Conservation (phyloP, 2,329 filamentous ascomycete species). For the Lecanicillium sp. region DNA sequence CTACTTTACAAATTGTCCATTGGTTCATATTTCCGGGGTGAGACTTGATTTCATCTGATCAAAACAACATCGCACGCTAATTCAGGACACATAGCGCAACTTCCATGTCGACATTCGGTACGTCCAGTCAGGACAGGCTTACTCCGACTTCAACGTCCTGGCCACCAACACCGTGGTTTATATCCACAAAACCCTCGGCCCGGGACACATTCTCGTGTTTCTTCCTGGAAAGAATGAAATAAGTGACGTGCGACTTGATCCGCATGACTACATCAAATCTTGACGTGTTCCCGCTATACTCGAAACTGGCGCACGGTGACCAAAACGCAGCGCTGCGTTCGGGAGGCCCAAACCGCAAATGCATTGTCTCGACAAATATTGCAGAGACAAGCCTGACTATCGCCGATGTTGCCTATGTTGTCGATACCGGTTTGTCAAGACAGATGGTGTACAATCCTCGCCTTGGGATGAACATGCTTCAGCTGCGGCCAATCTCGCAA, state of each 20-base stretch:
- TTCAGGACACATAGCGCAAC: conserved; percentile 12
- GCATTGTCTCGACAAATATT: conserved; percentile 97
- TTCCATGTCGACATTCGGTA: neutral
- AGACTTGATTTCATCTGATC: conserved; percentile 99
- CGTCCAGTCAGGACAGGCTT: neutral
- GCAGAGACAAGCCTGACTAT: conserved; percentile 96
- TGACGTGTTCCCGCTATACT: conserved; percentile 8
- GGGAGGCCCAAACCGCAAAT: conserved; percentile 82
- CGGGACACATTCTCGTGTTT: conserved; percentile 10
- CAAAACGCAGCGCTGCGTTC: conserved; percentile 97
- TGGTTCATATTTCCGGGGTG: conserved; percentile 90
- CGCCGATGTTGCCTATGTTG: conserved; percentile 98
- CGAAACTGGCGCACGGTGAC: conserved; percentile 59
- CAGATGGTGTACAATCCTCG: conserved; percentile 97
- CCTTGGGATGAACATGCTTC: conserved; percentile 98
- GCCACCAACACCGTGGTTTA: neutral
- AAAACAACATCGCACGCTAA: conserved; percentile 71
- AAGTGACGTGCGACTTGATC: conserved; percentile 2
- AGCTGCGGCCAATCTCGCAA: conserved; percentile 95
- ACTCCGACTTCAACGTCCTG: neutral
- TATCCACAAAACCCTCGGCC: conserved; percentile 7
- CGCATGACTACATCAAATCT: neutral
- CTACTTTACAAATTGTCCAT: conserved; percentile 90
- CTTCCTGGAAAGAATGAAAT: conserved; percentile 9
- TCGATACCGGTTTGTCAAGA: conserved; percentile 92